Conservation (phyloP, 2,329 filamentous ascomycete genomes). For the Kalmusia sp. region DNA sequence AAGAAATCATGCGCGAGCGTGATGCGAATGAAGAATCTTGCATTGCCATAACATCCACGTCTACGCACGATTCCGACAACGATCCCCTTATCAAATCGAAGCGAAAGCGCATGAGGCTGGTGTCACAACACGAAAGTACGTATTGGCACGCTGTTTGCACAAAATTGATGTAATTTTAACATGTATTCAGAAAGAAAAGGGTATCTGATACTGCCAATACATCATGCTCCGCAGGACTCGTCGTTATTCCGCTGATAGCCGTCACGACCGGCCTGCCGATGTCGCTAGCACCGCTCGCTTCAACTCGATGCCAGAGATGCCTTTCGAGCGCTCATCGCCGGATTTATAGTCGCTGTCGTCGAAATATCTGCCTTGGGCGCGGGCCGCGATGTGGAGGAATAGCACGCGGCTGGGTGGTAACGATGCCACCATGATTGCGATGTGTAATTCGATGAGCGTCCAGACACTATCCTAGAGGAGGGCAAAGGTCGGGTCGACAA, state of each 20-base stretch:
- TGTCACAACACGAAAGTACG: too few species aligned
- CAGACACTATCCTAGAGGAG: slow-evolving; percentile 8
- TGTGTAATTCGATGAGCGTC: slow-evolving; percentile 8
- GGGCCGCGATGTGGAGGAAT: background rate
- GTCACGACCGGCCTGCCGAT: background rate
- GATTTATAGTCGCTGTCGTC: background rate
- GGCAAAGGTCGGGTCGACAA: slow-evolving; percentile 2
- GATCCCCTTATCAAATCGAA: too few species aligned
- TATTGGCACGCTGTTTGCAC: too few species aligned
- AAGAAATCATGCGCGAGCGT: too few species aligned
- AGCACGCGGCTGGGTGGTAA: slow-evolving; percentile 6
- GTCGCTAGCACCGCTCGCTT: background rate
- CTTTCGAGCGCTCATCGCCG: background rate
- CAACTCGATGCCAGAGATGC: background rate
- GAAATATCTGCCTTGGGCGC: background rate
- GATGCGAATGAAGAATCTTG: too few species aligned
- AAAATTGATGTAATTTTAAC: too few species aligned
- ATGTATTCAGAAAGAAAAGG: background rate
- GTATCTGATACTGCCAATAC: background rate
- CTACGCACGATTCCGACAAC: too few species aligned
- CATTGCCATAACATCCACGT: too few species aligned
- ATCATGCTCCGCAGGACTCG: background rate
- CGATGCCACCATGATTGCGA: slow-evolving; percentile 7
- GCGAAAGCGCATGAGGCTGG: too few species aligned
- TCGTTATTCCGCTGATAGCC: background rate